Evolutionary conservation across 1,284 basidiomycete species (phyloP).

Genomic region (Malassezia sympodialis): DNA sequence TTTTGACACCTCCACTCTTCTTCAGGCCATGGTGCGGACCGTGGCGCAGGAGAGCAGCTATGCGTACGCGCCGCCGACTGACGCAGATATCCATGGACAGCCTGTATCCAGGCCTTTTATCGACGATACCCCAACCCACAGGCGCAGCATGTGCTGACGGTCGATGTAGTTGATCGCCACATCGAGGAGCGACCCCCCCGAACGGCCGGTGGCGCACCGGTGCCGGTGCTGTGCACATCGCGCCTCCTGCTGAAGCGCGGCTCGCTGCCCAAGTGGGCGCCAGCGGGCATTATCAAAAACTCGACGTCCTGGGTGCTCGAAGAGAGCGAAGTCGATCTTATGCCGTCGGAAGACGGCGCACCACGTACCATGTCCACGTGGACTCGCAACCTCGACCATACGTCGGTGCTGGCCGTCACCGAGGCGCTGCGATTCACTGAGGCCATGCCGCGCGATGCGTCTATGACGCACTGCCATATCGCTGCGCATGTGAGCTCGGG

Average conservation of each 20-base stretch:
- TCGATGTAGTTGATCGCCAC: conserved; percentile 76
- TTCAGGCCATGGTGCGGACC: conserved; percentile 8
- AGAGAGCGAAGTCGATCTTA: conserved; percentile 43
- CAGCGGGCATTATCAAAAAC: conserved; percentile 59
- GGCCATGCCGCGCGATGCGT: not conserved
- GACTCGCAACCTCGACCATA: conserved; percentile 46
- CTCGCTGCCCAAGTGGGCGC: conserved; percentile 79
- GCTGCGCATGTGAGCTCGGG: conserved; percentile 36
- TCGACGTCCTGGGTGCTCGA: conserved; percentile 47
- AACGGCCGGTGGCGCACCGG: conserved; percentile 28
- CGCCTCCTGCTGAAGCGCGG: conserved; percentile 86
- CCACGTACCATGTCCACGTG: conserved; percentile 36
- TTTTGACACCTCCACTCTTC: not conserved
- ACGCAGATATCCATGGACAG: conserved; percentile 26
- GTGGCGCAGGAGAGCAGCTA: not conserved
- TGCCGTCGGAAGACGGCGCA: conserved; percentile 17
- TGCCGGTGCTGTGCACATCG: conserved; percentile 70
- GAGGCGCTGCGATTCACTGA: conserved; percentile 32
- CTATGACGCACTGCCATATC: conserved; percentile 23
- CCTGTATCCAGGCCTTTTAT: conserved; percentile 61
- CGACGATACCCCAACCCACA: conserved; percentile 94
- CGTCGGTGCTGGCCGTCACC: conserved; percentile 38
- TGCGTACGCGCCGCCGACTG: not conserved
- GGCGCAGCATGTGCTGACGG: conserved; percentile 82
- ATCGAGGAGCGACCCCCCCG: conserved; percentile 31